Evolutionary conservation across 139 green algal genomes (phyloP).

Genomic region (Picochlorum sp.): DNA sequence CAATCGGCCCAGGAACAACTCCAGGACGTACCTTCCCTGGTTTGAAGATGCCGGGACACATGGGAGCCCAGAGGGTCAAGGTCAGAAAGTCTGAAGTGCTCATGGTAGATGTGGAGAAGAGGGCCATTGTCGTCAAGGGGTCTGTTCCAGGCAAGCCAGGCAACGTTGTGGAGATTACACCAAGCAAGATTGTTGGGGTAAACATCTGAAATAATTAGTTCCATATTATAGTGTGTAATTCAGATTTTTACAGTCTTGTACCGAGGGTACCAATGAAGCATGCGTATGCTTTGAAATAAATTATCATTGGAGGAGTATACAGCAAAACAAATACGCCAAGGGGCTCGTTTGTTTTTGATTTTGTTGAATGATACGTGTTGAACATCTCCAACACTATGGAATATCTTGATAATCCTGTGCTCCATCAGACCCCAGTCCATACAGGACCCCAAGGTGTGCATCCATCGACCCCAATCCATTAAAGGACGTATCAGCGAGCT

Average conservation of each 20-base stretch:
- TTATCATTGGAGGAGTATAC: neutral
- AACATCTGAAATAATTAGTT: slow-evolving; percentile 30
- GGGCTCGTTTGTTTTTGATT: too few relatives aligned
- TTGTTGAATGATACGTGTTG: too few relatives aligned
- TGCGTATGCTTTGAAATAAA: neutral
- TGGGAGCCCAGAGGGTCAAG: slow-evolving; percentile 80
- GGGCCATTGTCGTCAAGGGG: slow-evolving; percentile 86
- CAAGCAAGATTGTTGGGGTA: slow-evolving; percentile 59
- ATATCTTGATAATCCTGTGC: slow-evolving; percentile 1
- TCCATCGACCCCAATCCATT: slow-evolving; percentile 52
- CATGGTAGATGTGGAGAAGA: slow-evolving; percentile 68
- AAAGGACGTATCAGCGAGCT: slow-evolving; percentile 79
- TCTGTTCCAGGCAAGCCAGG: slow-evolving; percentile 89
- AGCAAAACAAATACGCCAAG: too few relatives aligned
- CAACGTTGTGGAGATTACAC: slow-evolving; percentile 82
- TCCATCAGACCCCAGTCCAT: slow-evolving; percentile 79
- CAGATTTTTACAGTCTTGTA: neutral
- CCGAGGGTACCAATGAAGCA: neutral
- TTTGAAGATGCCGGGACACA: slow-evolving; percentile 88
- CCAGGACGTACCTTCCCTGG: slow-evolving; percentile 88
- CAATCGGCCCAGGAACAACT: slow-evolving; percentile 80
- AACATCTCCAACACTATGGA: too few relatives aligned
- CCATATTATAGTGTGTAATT: neutral
- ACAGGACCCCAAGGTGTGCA: slow-evolving; percentile 81
- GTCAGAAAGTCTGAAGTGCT: slow-evolving; percentile 78